Base-by-base conservation (phyloP, 345 rosid genomes). In the Leavenworthia alabamica region DNA sequence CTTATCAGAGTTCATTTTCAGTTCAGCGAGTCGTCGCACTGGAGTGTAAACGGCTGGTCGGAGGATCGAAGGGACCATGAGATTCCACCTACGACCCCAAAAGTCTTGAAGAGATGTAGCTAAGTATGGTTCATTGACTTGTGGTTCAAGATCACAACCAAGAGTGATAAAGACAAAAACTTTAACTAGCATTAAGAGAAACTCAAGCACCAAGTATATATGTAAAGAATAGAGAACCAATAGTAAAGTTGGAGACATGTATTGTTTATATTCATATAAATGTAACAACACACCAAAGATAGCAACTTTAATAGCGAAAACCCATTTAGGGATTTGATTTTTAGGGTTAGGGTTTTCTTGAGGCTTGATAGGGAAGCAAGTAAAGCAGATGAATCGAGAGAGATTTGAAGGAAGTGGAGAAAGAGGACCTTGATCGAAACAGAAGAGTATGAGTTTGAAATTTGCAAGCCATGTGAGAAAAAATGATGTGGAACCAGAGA, bases 61-160 rank as follows among this genome's bases (percentile, higher is more conserved):
- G 50, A 81, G 77, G 6, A 79, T 71, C 3, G 59, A 64, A 1
- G 83, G 61, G 11, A 77, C 80, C 73, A 76, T 78, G 32, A 81
- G 81, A 46, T 79, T 85, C 86, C 88, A 82, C 3, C 84, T 58
- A 3, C 64, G 45, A 8, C 84, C 79, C 92, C 86, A 81, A 17
- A 83, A 81, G 24, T 82, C 83, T 71, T 83, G 84, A 3, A 85
- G 64, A 12, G 91, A 82, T 0, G 83, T 81, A 35, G 86, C 49
- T n/a, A 76, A 42, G 47, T 78, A 83, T 4, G 85, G 88, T 4
- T 83, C 77, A 20, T 78, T 17, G 45, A 70, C 68, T 1, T 73
- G 88, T 15, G 77, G 53, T 27, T 78, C 79, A 1, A 78, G 75
- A 20, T 80, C 75, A 13, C 73, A 24, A 0, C 72, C 59, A 6